Conservation (phyloP, 176 grass and related monocot species). For the Zoysia japonica region DNA sequence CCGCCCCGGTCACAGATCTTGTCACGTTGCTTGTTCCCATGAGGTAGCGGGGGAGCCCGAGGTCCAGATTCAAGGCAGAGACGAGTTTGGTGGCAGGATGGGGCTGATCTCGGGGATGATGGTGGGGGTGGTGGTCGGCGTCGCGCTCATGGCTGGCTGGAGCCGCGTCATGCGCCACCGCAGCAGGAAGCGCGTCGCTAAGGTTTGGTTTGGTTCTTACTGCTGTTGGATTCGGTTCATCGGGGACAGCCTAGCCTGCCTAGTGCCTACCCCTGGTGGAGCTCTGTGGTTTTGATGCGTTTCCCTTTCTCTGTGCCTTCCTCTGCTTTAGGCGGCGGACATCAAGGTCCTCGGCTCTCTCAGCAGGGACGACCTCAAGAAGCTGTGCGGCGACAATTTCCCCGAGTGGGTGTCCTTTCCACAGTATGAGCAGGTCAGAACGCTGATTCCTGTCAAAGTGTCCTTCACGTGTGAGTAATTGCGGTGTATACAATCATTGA, state of each 20-base stretch:
- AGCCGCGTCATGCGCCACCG: slow-evolving; percentile 71
- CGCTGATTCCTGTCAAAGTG: background rate
- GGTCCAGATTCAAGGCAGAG: slow-evolving; percentile 6
- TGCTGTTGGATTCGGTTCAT: background rate
- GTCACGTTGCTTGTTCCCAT: background rate
- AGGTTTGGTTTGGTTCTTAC: slow-evolving; percentile 50
- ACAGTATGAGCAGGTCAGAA: slow-evolving; percentile 70
- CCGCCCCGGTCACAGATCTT: slow-evolving; percentile 11
- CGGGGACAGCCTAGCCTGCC: background rate
- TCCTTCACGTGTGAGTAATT: background rate
- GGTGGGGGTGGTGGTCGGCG: slow-evolving; percentile 73
- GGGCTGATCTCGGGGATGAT: slow-evolving; percentile 88
- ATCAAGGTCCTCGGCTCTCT: slow-evolving; percentile 89
- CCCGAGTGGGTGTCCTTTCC: slow-evolving; percentile 98
- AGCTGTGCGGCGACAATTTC: slow-evolving; percentile 84
- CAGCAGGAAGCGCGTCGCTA: slow-evolving; percentile 69
- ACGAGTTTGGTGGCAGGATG: slow-evolving; percentile 46
- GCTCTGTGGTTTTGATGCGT: background rate
- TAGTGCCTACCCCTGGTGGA: background rate
- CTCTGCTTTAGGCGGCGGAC: slow-evolving; percentile 67
- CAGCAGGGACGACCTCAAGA: slow-evolving; percentile 85
- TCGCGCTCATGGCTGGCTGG: slow-evolving; percentile 90
- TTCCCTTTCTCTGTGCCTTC: background rate
- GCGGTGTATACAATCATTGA: background rate
- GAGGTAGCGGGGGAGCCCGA: background rate